phyloP scores from a whole-genome alignment of 495 filamentous ascomycete genomes.

The Penicillium waksmanii region DNA sequence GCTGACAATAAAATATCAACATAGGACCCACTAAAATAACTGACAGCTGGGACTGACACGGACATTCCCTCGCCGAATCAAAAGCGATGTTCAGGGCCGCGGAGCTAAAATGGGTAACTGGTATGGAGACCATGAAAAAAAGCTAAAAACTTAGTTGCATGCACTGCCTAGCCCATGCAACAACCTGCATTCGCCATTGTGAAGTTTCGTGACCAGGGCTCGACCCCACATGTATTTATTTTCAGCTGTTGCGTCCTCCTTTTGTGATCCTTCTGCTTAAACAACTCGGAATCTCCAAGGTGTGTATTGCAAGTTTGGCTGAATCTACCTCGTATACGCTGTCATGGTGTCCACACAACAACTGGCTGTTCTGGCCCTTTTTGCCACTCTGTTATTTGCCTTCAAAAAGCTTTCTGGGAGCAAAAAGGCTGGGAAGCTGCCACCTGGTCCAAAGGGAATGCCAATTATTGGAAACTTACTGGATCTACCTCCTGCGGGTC shows the following conservation, averaged over 20 bases:
- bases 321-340: not conserved
- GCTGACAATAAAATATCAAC: not conserved
- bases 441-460: constrained; percentile 48
- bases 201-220: not conserved
- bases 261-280: not conserved
- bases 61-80: not conserved
- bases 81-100: not conserved
- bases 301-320: not conserved
- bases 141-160: constrained; percentile 1
- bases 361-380: not conserved
- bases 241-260: not conserved
- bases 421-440: constrained; percentile 28
- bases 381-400: not conserved
- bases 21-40: not conserved
- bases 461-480: constrained; percentile 53
- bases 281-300: not conserved
- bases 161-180: not conserved
- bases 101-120: not conserved
- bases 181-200: not conserved
- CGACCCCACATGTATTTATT: not conserved
- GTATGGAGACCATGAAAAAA: not conserved
- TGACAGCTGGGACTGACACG: not conserved
- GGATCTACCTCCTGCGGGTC: constrained; percentile 46
- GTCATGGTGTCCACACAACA: not conserved
- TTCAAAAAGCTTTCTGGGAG: not conserved